A percentile compares a stretch with the other conserved stretches of the same genome.
These are phyloP conservation scores for Trichaptum fuscoviolaceum DNA, from an alignment of 768 basidiomycete genomes.

Conservation along the genomic window DNA sequence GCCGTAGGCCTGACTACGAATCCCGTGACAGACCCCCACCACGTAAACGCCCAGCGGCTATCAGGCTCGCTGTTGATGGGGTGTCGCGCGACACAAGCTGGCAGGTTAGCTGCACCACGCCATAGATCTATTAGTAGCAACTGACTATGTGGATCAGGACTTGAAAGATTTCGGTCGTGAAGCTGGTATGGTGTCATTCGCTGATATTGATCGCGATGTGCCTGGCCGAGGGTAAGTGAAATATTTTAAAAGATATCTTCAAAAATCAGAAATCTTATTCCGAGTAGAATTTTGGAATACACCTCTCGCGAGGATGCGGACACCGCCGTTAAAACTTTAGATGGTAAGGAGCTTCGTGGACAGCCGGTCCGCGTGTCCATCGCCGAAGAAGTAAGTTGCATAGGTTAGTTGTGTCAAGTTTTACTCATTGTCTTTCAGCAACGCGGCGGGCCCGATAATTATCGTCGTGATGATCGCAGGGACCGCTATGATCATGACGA, in stretches of 20 bases:
- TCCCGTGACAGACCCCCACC: constrained; percentile 49
- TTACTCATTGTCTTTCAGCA: constrained; percentile 21
- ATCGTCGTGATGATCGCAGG: constrained; percentile 61
- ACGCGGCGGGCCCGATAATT: constrained; percentile 68
- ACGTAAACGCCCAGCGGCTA: constrained; percentile 71
- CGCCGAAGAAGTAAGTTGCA: constrained; percentile 51
- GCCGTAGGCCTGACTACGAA: constrained; percentile 74
- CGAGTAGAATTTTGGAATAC: constrained; percentile 81
- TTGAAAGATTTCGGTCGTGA: constrained; percentile 97
- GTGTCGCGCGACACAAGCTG: constrained; percentile 94
- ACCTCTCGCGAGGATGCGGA: constrained; percentile 86
- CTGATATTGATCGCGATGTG: constrained; percentile 86
- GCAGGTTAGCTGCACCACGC: constrained; percentile 71
- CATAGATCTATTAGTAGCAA: constrained; percentile 7
- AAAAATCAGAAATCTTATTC: constrained; percentile 1
- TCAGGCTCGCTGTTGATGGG: constrained; percentile 81
- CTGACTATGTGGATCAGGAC: constrained; percentile 50
- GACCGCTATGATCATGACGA: constrained; percentile 35
- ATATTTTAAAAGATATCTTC: background rate
- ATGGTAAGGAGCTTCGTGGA: constrained; percentile 85
- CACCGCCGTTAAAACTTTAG: constrained; percentile 82
- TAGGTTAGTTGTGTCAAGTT: constrained; percentile 9
- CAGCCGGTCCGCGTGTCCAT: constrained; percentile 66
- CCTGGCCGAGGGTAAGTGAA: constrained; percentile 79
- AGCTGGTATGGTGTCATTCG: constrained; percentile 88